Evolutionary conservation across 768 basidiomycete genomes (phyloP).

Genomic region (Podaxis pistillaris): DNA sequence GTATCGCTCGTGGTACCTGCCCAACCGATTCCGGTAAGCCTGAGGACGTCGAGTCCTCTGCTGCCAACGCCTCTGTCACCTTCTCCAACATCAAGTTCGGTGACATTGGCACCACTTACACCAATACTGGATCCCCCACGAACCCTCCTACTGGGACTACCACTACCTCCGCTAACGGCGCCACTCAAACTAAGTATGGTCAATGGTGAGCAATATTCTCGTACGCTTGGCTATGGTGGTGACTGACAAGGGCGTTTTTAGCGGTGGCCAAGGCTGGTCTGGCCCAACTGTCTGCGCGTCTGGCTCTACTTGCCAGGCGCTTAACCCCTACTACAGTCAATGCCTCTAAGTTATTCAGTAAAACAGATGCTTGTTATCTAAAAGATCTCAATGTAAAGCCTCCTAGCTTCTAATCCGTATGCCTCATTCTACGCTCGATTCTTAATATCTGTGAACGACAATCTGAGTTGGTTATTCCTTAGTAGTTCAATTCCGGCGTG

Average conservation of each 20-base stretch:
- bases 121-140: not conserved
- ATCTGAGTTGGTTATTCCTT: too few species aligned
- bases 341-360: not conserved
- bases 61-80: slow-evolving; percentile 19
- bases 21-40: slow-evolving; percentile 19
- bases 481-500: too few species aligned
- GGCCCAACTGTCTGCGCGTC: not conserved
- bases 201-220: not conserved
- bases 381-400: not conserved
- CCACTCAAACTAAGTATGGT: not conserved
- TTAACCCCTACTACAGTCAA: not conserved
- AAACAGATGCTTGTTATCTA: not conserved
- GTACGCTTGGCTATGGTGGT: not conserved
- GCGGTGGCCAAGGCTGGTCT: not conserved
- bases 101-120: slow-evolving; percentile 4
- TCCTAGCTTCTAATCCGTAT: not conserved
- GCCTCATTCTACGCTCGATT: not conserved
- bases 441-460: not conserved
- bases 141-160: not conserved
- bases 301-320: not conserved
- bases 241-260: not conserved
- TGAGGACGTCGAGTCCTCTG: slow-evolving; percentile 14
- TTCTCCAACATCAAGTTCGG: slow-evolving; percentile 24
- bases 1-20: slow-evolving; percentile 23
- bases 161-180: not conserved